Evolutionary conservation across 2,329 filamentous ascomycete genomes (phyloP).

Genomic region (Claviceps spartinae): DNA sequence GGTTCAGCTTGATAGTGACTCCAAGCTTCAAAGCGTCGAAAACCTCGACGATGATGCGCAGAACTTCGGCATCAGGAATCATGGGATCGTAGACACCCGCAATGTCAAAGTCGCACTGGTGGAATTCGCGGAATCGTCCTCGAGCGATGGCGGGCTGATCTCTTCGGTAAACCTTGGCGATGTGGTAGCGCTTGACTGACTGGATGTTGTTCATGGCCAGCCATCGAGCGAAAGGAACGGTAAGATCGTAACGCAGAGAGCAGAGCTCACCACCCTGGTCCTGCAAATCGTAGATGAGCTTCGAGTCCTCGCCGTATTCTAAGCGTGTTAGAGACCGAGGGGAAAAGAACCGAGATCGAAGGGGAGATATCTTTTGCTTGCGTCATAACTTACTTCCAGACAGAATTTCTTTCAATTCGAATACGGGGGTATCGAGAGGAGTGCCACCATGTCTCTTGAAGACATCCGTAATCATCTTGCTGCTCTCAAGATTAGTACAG

Average conservation of each 20-base stretch:
- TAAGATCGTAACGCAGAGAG: slow-evolving; percentile 75
- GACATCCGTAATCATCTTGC: slow-evolving; percentile 55
- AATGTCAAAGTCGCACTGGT: slow-evolving; percentile 95
- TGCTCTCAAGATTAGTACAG: background rate
- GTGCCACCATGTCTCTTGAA: slow-evolving; percentile 76
- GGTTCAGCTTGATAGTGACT: slow-evolving; percentile 87
- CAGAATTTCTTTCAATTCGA: slow-evolving; percentile 76
- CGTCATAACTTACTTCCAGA: slow-evolving; percentile 39
- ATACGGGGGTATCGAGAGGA: slow-evolving; percentile 70
- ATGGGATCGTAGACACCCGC: slow-evolving; percentile 79
- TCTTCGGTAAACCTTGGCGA: slow-evolving; percentile 63
- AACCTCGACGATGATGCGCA: slow-evolving; percentile 73
- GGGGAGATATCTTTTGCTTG: background rate
- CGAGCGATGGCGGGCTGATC: slow-evolving; percentile 58
- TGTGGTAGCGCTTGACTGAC: slow-evolving; percentile 86
- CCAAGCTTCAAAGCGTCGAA: slow-evolving; percentile 63
- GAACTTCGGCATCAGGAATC: slow-evolving; percentile 82
- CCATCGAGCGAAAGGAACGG: slow-evolving; percentile 83
- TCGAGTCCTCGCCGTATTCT: slow-evolving; percentile 80
- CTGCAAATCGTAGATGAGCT: slow-evolving; percentile 78
- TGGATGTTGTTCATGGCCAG: slow-evolving; percentile 82
- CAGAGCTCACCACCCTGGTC: slow-evolving; percentile 69
- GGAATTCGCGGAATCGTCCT: slow-evolving; percentile 89
- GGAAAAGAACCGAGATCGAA: background rate
- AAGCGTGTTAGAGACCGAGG: background rate